These are phyloP conservation scores for Sporothrix sp. DNA, from an alignment of 2,329 filamentous ascomycete species.

Conservation along the genomic window DNA sequence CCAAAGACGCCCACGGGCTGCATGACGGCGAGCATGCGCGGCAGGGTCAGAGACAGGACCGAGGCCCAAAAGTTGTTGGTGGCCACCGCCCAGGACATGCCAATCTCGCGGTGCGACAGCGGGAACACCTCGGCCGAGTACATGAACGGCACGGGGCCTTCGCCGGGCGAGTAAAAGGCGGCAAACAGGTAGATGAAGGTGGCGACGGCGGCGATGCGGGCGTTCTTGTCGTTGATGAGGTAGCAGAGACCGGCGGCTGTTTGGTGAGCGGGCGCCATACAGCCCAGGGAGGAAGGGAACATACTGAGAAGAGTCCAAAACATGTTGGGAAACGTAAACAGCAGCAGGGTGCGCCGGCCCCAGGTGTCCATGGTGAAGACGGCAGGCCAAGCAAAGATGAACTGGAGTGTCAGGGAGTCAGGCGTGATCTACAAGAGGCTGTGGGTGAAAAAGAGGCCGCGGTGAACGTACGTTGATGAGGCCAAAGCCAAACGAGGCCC, in stretches of 20 bases:
- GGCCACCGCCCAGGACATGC: constrained; percentile 35
- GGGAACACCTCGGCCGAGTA: constrained; percentile 64
- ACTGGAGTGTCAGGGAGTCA: too few species aligned
- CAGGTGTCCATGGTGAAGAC: constrained; percentile 59
- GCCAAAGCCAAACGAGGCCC: constrained; percentile 56
- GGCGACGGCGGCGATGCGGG: constrained; percentile 38
- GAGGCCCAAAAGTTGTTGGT: constrained; percentile 16
- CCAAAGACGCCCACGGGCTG: constrained; percentile 32
- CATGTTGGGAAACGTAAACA: constrained; percentile 61
- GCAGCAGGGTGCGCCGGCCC: constrained; percentile 50
- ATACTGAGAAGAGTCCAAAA: constrained; percentile 50
- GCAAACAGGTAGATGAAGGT: constrained; percentile 32
- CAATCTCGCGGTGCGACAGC: constrained; percentile 59
- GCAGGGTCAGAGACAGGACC: constrained; percentile 21
- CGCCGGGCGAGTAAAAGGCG: constrained; percentile 31
- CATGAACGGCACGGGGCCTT: constrained; percentile 59
- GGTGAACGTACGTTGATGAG: constrained; percentile 38
- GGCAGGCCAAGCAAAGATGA: constrained; percentile 52
- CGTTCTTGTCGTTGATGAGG: constrained; percentile 12
- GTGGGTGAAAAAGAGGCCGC: too few species aligned
- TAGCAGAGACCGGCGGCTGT: constrained; percentile 12
- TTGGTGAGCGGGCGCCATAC: too few species aligned
- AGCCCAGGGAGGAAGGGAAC: too few species aligned
- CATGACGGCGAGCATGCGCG: constrained; percentile 36
- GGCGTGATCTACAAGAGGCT: too few species aligned